phyloP scores from a whole-genome alignment of 495 filamentous ascomycete species.

The Aspergillus campestris region DNA sequence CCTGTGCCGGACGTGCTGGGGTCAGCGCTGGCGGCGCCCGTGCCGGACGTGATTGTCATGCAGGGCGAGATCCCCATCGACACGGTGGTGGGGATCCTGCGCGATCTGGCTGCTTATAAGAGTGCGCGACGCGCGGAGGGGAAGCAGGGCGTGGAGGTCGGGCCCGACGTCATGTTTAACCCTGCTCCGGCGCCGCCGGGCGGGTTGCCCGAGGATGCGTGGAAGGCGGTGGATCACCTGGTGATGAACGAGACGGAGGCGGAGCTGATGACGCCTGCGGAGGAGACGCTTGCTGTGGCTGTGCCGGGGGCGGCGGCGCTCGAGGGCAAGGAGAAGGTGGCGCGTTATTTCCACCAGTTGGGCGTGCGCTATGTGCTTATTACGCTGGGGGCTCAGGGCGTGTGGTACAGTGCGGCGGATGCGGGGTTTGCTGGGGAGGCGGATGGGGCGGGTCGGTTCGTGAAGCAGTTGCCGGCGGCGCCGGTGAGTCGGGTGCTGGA shows the following conservation, averaged over 20 bases:
- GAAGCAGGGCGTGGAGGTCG: conserved; percentile 34
- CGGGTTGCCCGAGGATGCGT: conserved; percentile 57
- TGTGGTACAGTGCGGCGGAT: conserved; percentile 46
- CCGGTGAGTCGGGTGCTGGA: conserved; percentile 68
- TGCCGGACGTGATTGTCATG: conserved; percentile 65
- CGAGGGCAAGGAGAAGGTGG: conserved; percentile 44
- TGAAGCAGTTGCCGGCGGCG: conserved; percentile 41
- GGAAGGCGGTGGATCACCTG: conserved; percentile 62
- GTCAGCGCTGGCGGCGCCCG: conserved; percentile 23
- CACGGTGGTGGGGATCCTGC: conserved; percentile 60
- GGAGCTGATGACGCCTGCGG: conserved; percentile 51
- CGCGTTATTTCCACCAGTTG: conserved; percentile 48
- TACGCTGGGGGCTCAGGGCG: conserved; percentile 73
- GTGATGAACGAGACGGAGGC: conserved; percentile 92
- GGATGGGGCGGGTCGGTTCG: conserved; percentile 27
- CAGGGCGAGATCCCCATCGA: conserved; percentile 79
- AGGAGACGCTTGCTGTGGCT: conserved; percentile 20
- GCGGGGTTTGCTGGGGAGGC: conserved; percentile 31
- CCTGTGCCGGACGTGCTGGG: conserved; percentile 34
- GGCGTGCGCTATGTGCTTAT: conserved; percentile 73
- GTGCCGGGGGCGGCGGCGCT: conserved; percentile 34
- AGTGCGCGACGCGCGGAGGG: conserved; percentile 38
- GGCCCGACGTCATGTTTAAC: conserved; percentile 64
- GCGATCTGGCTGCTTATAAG: conserved; percentile 24
- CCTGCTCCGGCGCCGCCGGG: conserved; percentile 67